These are phyloP conservation scores for Radiomyces spectabilis DNA, from an alignment of 192 early-diverging fungal species.

Conservation along the genomic window DNA sequence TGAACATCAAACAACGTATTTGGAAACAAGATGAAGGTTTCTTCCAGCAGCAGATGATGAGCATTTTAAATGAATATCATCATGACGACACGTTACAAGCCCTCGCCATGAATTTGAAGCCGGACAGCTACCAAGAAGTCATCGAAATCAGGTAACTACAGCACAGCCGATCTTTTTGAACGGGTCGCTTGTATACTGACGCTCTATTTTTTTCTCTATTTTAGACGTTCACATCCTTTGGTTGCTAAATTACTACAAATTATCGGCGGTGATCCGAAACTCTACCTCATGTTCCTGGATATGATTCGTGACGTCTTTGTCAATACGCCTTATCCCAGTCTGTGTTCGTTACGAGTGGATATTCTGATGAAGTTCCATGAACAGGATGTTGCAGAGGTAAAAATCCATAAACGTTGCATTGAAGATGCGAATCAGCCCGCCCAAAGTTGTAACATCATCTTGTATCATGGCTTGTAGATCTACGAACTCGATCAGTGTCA, in stretches of 20 bases:
- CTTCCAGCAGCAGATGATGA: conserved; percentile 27
- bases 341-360: conserved; percentile 47
- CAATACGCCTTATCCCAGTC: conserved; percentile 24
- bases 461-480: conserved; percentile 26
- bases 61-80: conserved; percentile 26
- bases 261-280: conserved; percentile 29
- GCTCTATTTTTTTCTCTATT: background rate
- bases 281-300: conserved; percentile 34
- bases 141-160: conserved; percentile 18
- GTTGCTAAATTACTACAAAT: conserved; percentile 32
- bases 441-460: background rate
- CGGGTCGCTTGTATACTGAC: too few species aligned
- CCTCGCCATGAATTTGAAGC: conserved; percentile 16
- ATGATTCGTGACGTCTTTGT: conserved; percentile 29
- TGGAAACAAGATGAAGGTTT: conserved; percentile 33
- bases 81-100: conserved; percentile 18
- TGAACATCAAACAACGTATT: conserved; percentile 32
- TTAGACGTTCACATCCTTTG: conserved; percentile 25
- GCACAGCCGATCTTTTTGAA: background rate
- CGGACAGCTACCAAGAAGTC: conserved; percentile 14
- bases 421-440: background rate
- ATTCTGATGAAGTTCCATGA: conserved; percentile 51
- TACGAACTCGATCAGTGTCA: conserved; percentile 42
- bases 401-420: background rate
- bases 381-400: conserved; percentile 37